Evolutionary conservation across 495 filamentous ascomycete genomes (phyloP).

Genomic region (Penicillium waksmanii): DNA sequence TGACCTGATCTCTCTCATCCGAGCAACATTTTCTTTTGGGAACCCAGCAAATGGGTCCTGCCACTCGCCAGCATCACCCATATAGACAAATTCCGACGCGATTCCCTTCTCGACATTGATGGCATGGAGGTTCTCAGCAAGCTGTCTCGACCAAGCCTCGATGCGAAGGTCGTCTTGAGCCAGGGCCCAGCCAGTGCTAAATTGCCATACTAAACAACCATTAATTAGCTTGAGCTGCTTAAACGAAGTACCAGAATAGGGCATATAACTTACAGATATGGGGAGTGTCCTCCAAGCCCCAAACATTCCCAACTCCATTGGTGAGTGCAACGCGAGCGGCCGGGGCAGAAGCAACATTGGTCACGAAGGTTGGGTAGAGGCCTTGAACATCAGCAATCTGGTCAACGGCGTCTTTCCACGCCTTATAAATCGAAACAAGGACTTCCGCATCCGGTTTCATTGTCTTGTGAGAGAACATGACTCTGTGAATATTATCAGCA

Average conservation of each 20-base stretch:
- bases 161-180: conserved; percentile 36
- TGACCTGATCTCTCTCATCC: conserved; percentile 35
- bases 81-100: conserved; percentile 32
- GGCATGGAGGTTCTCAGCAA: conserved; percentile 25
- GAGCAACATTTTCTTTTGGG: conserved; percentile 35
- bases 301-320: conserved; percentile 44
- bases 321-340: conserved; percentile 22
- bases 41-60: conserved; percentile 47
- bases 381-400: conserved; percentile 33
- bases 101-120: conserved; percentile 24
- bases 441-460: conserved; percentile 27
- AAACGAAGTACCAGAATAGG: not conserved
- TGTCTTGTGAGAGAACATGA: conserved; percentile 30
- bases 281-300: conserved; percentile 36
- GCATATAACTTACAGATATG: conserved; percentile 25
- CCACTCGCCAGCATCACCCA: conserved; percentile 45
- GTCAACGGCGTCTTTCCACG: conserved; percentile 31
- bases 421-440: conserved; percentile 26
- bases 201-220: conserved; percentile 30
- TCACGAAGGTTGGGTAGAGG: conserved; percentile 34
- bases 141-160: conserved; percentile 31
- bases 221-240: not conserved
- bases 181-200: conserved; percentile 33
- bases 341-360: conserved; percentile 22
- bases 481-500: conserved; percentile 12